These are phyloP conservation scores for Coccomyxa subellipsoidea DNA, from an alignment of 163 green algal genomes.

Conservation along the genomic window DNA sequence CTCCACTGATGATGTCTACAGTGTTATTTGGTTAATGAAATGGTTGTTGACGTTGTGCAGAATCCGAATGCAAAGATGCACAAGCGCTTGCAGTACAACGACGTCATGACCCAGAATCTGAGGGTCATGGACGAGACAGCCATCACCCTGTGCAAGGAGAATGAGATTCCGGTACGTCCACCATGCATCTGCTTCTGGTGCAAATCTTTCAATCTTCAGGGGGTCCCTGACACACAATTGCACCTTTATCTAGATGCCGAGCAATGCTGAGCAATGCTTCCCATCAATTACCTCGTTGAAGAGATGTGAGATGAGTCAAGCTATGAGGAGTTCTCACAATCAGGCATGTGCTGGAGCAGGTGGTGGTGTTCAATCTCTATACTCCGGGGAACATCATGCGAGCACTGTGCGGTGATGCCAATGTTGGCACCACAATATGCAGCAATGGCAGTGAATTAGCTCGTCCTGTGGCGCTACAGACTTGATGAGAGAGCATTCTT, in stretches of 20 bases:
- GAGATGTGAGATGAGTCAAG: too few relatives aligned
- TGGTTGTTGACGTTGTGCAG: too few relatives aligned
- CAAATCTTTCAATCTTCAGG: too few relatives aligned
- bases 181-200: background rate
- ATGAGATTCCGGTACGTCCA: conserved; percentile 73
- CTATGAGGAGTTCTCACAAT: background rate
- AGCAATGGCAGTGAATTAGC: background rate
- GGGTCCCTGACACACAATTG: too few relatives aligned
- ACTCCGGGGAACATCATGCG: conserved; percentile 71
- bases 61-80: conserved; percentile 65
- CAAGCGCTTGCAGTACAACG: conserved; percentile 60
- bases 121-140: conserved; percentile 96
- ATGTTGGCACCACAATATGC: conserved; percentile 35
- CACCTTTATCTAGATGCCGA: too few relatives aligned
- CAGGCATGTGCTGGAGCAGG: conserved; percentile 5
- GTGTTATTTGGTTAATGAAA: too few relatives aligned
- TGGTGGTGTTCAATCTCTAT: conserved; percentile 87
- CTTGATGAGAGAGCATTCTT: too few relatives aligned
- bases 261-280: too few relatives aligned
- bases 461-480: background rate
- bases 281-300: too few relatives aligned
- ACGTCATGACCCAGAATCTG: conserved; percentile 57
- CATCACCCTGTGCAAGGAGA: conserved; percentile 97
- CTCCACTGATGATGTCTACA: too few relatives aligned
- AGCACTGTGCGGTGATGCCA: conserved; percentile 43